Base-by-base conservation (phyloP, 1,284 basidiomycete genomes). In the Puccinia triticina region DNA sequence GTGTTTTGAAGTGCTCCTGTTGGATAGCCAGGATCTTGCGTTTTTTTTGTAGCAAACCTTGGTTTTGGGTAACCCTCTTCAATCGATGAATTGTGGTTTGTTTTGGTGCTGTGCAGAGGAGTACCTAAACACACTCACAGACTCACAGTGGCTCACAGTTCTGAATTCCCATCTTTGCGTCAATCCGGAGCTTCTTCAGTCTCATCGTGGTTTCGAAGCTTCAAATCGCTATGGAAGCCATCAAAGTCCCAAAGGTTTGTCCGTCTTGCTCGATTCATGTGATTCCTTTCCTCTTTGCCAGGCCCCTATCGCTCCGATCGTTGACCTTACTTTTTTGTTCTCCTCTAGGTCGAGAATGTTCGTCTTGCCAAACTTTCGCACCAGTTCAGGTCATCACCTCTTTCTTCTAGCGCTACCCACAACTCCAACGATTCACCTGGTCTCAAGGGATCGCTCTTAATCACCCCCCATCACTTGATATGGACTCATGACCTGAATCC, bases 381-480 rank as follows among this genome's bases (percentile, higher is more conserved):
- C 50, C 61, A 37, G 40, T 64, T 46, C 40, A 34, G 50, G 18
- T 43, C 77, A 69, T 11, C 40, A n/a, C 43, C 40, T 12, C 26
- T 43, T 14, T 26, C 43, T 50, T 32, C 55, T 16, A 14, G 40
- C 37, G 21, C 57, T 46, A 61, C 29, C 46, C 43, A n/a, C 2
- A 29, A 77, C 50, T 57, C 53, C 1, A 74, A 57, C 72, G 26
- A 74, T 37, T 57, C 12, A 21, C 8, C 75, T 48, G 55, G 57
- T 37, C 43, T 8, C 46, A 37, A 53, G n/a, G 79, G 79, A 43
- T 81, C 78, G 21, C 67, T 80, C 48, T 43, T 71, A 26, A 46
- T 80, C 40, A 80, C 78, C 18, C 64, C 78, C 37, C 69, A 81
- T 81, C 78, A 81, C 50, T 55, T 81, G 23, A 73, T 81, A 29